Evolutionary conservation across 345 rosid species (phyloP), one percentile per base, ranked within the genome.

Genomic region (Populus davidiana): DNA sequence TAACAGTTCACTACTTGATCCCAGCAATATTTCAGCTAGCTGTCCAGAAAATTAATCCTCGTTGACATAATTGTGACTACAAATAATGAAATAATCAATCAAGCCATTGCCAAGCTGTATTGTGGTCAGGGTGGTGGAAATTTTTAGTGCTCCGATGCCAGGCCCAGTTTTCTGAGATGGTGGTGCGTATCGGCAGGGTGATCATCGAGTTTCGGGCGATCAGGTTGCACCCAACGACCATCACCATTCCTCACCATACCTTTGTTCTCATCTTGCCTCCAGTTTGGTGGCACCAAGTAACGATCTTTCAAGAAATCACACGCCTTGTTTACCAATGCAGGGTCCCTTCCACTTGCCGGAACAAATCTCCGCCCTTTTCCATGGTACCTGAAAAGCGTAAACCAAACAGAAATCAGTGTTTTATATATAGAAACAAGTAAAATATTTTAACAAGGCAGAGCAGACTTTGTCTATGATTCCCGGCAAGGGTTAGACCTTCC

Each of bases 191-290:
- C 87, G 1, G 81, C 75, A 0, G 87, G 89, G 70, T 89, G 94
- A 77, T 91, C 98, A 29, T 91, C 91, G 29, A 90, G 83, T n/a
- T 84, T 86, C 0, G 90, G 90, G 6, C 97, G 83, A 43, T 92
- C 98, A 9, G 90, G 88, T 80, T 89, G 96, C 74, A 88, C 75
- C 98, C 96, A 91, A 39, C 94, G 94, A 6, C 93, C 98, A 2
- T 91, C 94, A 17, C 81, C 61, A 73, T 83, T 84, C 80, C 90
- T 81, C 2, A 91, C 72, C 88, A 92, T 85, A 54, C 98, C 97
- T 77, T 94, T 94, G 81, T 94, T 94, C 44, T 86, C 88, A 16
- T 86, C 88, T 81, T 94, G 98, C 82, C 93, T 81, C 98, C 98
- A 92, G 61, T 49, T 83, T 11, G 97, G 98, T 47, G 96, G 96